Percentiles rank a stretch among this genome's conserved stretches.
phyloP scores from a whole-genome alignment of 495 filamentous ascomycete genomes.

The Tetracladium setigerum region DNA sequence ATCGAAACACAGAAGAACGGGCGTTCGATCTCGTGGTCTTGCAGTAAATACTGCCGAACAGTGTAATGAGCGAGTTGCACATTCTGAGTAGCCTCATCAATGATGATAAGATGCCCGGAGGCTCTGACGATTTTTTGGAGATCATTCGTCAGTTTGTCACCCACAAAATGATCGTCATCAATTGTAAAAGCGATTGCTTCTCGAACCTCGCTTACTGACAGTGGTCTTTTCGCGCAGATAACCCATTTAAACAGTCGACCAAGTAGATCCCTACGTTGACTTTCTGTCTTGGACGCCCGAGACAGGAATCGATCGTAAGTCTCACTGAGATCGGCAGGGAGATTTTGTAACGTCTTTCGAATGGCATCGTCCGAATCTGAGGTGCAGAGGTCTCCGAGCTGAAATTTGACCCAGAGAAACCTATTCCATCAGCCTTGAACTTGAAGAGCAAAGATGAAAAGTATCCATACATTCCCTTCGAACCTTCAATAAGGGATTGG shows the following conservation, averaged over 20 bases:
- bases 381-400: conserved; percentile 27
- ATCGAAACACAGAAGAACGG: conserved; percentile 9
- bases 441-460: neutral
- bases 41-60: conserved; percentile 23
- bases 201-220: conserved; percentile 20
- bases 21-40: neutral
- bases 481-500: conserved; percentile 9
- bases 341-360: conserved; percentile 17
- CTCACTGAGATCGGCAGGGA: conserved; percentile 25
- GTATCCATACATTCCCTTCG: conserved; percentile 16
- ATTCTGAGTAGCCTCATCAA: conserved; percentile 28
- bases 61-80: conserved; percentile 30
- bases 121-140: conserved; percentile 21
- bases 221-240: conserved; percentile 16
- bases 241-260: conserved; percentile 21
- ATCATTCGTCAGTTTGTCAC: conserved; percentile 20
- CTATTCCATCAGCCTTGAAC: conserved; percentile 9
- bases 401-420: conserved; percentile 31
- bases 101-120: conserved; percentile 24
- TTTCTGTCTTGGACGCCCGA: conserved; percentile 7
- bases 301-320: conserved; percentile 22
- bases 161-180: neutral
- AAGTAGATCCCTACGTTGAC: neutral
- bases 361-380: conserved; percentile 28
- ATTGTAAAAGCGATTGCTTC: conserved; percentile 24